Conservation (phyloP, 2,329 filamentous ascomycete species). For the Sporothrix schenckii region DNA sequence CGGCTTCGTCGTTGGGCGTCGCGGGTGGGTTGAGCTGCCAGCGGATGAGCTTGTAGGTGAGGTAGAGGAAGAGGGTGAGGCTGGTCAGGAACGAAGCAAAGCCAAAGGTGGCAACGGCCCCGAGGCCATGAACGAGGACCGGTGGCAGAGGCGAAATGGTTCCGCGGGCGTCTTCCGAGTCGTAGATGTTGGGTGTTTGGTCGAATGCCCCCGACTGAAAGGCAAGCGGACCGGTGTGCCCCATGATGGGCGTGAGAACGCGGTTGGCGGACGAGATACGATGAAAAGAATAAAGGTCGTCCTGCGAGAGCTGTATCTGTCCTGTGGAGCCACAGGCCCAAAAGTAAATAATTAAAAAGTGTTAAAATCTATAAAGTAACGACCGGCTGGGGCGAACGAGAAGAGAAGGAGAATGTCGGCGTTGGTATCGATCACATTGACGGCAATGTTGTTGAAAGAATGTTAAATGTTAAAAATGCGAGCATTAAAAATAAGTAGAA, state of each 20-base stretch:
- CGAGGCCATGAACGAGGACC: conserved; percentile 44
- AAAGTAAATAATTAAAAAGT: background rate
- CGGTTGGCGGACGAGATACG: background rate
- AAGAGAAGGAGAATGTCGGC: background rate
- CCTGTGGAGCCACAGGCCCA: background rate
- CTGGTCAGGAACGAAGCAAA: conserved; percentile 46
- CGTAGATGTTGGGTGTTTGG: conserved; percentile 32
- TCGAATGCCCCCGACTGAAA: conserved; percentile 15
- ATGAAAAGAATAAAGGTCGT: background rate
- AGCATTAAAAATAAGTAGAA: background rate
- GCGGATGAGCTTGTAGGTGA: conserved; percentile 44
- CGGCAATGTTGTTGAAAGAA: background rate
- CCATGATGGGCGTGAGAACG: background rate
- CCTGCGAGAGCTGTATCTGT: background rate
- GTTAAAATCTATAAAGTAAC: conserved; percentile 23
- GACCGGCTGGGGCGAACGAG: conserved; percentile 7
- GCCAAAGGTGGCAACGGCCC: conserved; percentile 46
- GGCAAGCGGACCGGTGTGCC: background rate
- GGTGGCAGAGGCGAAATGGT: conserved; percentile 45
- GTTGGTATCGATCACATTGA: background rate
- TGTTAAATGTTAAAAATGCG: no score
- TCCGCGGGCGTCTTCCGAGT: conserved; percentile 40
- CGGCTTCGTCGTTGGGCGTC: conserved; percentile 21
- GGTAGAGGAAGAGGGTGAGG: conserved; percentile 42
- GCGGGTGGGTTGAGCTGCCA: conserved; percentile 42